phyloP scores from a whole-genome alignment of 192 early-diverging fungal genomes.

The Backusella luteola region DNA sequence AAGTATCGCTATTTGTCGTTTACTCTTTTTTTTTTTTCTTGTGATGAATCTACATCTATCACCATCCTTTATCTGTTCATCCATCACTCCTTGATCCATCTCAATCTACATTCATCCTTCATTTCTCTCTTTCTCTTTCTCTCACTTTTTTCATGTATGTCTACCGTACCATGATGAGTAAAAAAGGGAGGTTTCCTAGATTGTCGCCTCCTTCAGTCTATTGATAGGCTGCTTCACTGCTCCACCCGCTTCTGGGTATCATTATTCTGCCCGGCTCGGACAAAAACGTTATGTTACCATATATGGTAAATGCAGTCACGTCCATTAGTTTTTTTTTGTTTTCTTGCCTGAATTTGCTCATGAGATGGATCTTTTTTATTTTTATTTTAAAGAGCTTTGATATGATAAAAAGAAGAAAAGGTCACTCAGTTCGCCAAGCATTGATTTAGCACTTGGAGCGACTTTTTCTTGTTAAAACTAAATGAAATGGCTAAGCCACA shows the following conservation, averaged over 20 bases:
- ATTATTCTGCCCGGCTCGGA: neutral
- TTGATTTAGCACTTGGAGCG: too few relatives aligned
- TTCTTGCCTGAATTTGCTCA: too few relatives aligned
- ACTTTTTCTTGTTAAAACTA: too few relatives aligned
- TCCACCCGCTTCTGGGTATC: neutral
- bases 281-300: neutral
- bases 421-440: too few relatives aligned
- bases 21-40: neutral
- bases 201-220: neutral
- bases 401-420: too few relatives aligned
- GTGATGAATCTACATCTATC: neutral
- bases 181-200: conserved; percentile 2
- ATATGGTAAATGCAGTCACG: neutral
- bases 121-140: neutral
- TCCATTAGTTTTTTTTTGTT: too few relatives aligned
- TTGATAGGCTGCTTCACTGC: neutral
- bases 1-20: too few relatives aligned
- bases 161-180: conserved; percentile 8
- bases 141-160: neutral
- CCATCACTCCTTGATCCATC: neutral
- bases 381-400: too few relatives aligned
- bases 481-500: too few relatives aligned
- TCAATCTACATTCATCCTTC: neutral
- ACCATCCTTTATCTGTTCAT: neutral
- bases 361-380: too few relatives aligned